phyloP scores from a whole-genome alignment of 257 asterid species.

The Capsicum rhomboideum region DNA sequence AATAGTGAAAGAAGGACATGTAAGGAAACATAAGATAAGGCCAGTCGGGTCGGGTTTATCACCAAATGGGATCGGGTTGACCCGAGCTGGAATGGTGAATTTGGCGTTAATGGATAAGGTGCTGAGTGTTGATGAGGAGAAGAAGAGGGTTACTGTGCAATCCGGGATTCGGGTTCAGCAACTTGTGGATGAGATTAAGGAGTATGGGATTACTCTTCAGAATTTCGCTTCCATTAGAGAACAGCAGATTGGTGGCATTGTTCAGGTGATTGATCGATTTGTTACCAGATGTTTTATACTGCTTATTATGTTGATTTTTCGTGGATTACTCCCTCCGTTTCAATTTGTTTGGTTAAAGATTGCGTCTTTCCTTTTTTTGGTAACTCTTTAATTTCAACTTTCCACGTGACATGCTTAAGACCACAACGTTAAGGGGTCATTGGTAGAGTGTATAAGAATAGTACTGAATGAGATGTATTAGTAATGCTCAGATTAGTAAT shows the following conservation, averaged over 20 bases:
- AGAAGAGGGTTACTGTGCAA: slow-evolving; percentile 73
- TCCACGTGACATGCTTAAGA: too few relatives aligned
- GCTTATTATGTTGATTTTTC: not conserved
- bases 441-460: too few relatives aligned
- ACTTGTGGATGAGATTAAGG: slow-evolving; percentile 87
- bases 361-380: too few relatives aligned
- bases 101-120: slow-evolving; percentile 89
- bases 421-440: too few relatives aligned
- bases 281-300: not conserved
- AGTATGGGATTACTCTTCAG: slow-evolving; percentile 76
- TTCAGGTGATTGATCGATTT: slow-evolving; percentile 40
- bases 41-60: slow-evolving; percentile 93
- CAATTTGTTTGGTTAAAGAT: too few relatives aligned
- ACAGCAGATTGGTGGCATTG: slow-evolving; percentile 95
- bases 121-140: slow-evolving; percentile 81
- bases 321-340: not conserved
- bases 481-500: too few relatives aligned
- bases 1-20: slow-evolving; percentile 45
- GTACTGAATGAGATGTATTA: too few relatives aligned
- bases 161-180: slow-evolving; percentile 96
- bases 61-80: slow-evolving; percentile 87
- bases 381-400: too few relatives aligned
- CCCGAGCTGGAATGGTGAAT: slow-evolving; percentile 86
- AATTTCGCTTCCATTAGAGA: slow-evolving; percentile 94
- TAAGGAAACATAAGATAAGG: slow-evolving; percentile 65